Conservation (phyloP, 805 yeast species). For the Pichia phayaonensis region DNA sequence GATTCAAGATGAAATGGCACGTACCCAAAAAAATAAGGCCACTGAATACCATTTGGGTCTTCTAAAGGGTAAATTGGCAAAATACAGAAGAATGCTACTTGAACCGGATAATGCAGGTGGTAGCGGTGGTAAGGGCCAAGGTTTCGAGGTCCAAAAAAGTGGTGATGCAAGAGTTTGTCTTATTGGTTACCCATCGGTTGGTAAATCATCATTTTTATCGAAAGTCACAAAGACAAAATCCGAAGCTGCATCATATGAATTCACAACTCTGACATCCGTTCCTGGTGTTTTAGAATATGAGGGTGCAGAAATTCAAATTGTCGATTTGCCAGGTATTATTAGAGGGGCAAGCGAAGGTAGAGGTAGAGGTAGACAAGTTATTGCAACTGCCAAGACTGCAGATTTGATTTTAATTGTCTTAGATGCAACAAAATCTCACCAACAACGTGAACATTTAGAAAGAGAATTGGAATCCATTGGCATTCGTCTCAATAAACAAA, state of each 20-base stretch:
- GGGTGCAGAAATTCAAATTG: constrained; percentile 95
- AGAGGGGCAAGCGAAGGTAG: constrained; percentile 96
- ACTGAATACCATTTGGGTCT: constrained; percentile 96
- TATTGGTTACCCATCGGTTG: constrained; percentile 97
- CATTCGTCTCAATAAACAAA: constrained; percentile 72
- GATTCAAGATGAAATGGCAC: constrained; percentile 87
- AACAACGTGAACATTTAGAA: constrained; percentile 82
- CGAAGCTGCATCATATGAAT: constrained; percentile 91
- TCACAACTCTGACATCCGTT: constrained; percentile 92
- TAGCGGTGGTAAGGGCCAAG: constrained; percentile 59
- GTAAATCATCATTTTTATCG: constrained; percentile 84
- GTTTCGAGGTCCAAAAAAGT: constrained; percentile 89
- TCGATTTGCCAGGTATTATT: constrained; percentile 96
- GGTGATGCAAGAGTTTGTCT: constrained; percentile 95
- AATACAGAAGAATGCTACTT: constrained; percentile 81
- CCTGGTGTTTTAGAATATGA: constrained; percentile 93
- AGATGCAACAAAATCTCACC: constrained; percentile 91
- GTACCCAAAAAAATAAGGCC: constrained; percentile 96
- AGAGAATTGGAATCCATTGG: constrained; percentile 91
- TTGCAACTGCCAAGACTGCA: constrained; percentile 92
- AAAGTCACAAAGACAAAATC: constrained; percentile 91
- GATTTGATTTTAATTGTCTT: constrained; percentile 88
- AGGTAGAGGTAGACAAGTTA: constrained; percentile 96
- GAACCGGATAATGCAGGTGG: constrained; percentile 76
- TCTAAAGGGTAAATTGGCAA: constrained; percentile 88